Evolutionary conservation across 257 asterid species (phyloP), one percentile per base, ranked within the genome.

Genomic region (Misopates orontium): DNA sequence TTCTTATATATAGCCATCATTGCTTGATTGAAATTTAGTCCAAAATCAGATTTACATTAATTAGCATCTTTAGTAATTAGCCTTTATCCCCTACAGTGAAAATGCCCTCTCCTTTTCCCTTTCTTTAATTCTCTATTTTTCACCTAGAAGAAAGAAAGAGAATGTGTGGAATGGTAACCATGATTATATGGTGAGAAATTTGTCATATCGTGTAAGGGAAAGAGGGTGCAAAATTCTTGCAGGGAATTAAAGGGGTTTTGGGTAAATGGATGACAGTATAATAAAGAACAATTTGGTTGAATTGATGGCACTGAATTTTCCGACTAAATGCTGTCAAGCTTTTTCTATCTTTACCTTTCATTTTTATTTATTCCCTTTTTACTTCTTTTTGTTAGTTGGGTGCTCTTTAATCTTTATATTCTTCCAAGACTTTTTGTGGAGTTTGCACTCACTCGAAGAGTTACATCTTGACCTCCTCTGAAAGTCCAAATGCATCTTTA

Each of bases 241-340:
- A 71, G 48, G 23, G 66, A 67, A 63, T 16, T 45, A 74, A 69
- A 72, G 65, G 68, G 73, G 58, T 68, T 62, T 63, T 66, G 72
- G 61, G 62, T 48, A 67, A 75, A 83, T 83, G 94, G 90, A 79
- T 84, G 95, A 80, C 90, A 84, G 88, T 78, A 71, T 73, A n/a
- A n/a, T n/a, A 62, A 73, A 77, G 64, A 55, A 55, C 51, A 56
- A 44, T 62, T 70, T 85, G 68, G 77, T 28, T 68, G 76, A 80
- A 74, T 70, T 79, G 85, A 83, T 71, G 60, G 64, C 86, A 78
- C 84, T 73, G 58, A 79, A 60, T 56, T 82, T 66, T 73, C 81
- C 82, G 57, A 64, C 72, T 54, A 72, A 20, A 80, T 77, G 66
- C 69, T 70, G 23, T 16, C 40, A 17, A 49, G 39, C 28, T 53